Conservation (phyloP, 1,284 basidiomycete species). For the Caloboletus firmus region DNA sequence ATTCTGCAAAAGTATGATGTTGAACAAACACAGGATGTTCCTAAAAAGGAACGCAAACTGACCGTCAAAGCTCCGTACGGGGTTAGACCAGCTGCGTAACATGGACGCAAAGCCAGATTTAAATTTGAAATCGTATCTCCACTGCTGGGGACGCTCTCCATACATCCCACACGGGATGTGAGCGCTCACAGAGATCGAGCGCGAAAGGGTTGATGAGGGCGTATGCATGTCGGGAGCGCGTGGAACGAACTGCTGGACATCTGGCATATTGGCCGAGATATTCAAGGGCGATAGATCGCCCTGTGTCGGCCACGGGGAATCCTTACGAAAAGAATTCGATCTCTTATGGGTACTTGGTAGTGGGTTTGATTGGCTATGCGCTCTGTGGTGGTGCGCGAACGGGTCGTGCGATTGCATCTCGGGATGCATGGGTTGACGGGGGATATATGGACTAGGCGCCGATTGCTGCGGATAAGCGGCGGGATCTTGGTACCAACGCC, state of each 20-base stretch:
- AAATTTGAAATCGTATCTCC: constrained; percentile 36
- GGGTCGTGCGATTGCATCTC: constrained; percentile 15
- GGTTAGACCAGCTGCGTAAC: constrained; percentile 30
- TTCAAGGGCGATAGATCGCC: constrained; percentile 32
- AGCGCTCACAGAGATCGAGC: constrained; percentile 11
- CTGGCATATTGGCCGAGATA: constrained; percentile 21
- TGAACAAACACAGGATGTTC: not conserved
- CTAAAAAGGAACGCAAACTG: constrained; percentile 1
- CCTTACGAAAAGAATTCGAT: constrained; percentile 5
- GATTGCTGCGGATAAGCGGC: constrained; percentile 19
- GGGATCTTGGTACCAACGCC: constrained; percentile 1
- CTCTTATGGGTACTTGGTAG: not conserved
- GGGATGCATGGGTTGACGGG: constrained; percentile 17
- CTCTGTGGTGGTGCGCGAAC: constrained; percentile 8
- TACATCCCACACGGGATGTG: constrained; percentile 13
- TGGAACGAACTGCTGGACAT: constrained; percentile 18
- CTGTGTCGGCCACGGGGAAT: constrained; percentile 24
- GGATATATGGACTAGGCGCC: constrained; percentile 34
- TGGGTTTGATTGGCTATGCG: constrained; percentile 2
- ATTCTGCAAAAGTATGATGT: constrained; percentile 11
- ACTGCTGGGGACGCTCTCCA: constrained; percentile 27
- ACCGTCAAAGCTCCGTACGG: constrained; percentile 17
- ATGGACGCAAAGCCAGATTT: constrained; percentile 34
- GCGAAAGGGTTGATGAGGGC: constrained; percentile 32
- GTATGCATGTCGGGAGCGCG: constrained; percentile 27